Evolutionary conservation across 2,329 filamentous ascomycete species (phyloP), one percentile per base, ranked within the genome.

Genomic region (Fusarium acutatum): DNA sequence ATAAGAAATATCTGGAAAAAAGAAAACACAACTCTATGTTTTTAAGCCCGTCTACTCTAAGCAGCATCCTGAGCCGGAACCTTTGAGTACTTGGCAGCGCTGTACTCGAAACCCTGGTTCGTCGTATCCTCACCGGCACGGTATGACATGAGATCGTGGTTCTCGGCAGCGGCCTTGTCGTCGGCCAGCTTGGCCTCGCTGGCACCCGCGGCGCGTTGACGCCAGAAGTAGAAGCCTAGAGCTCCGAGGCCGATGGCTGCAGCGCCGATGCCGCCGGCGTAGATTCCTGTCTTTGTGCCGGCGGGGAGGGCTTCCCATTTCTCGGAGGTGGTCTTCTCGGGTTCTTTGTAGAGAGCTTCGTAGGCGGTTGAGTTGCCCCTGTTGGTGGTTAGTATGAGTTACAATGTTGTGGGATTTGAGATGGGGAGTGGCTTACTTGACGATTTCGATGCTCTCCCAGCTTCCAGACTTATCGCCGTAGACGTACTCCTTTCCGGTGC

Each of bases 361-460:
- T 83, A 79, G 17, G 85, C 85, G 5, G 87, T 90, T 4, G 89
- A 91, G 80, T 91, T 90, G 62, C 88, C 88, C 38, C 87, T 89
- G 64, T 2, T 2, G 5, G 7, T 22, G 47, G 30, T 74, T 24
- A 70, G 67, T 53, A 58, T 44, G 11, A 24, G 18, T 2, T 32
- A 0, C 9, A 3, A 4, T 13, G 17, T 14, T 14, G 13, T 8
- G 3, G n/a, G 15, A 14, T 20, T 20, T 4, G 6, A 4, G 22
- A 22, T 49, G 22, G 14, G 7, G 6, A 7, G 13, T 11, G 20
- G 84, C 88, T 84, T 83, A 90, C 88, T 80, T 79, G 62, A 83
- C 81, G 37, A 87, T 80, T 74, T 91, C 85, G 80, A 93, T 93
- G 83, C 90, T 92, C 76, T 91, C 76, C 84, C 86, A 93, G 60